Base-by-base conservation (phyloP, 345 rosid species). In the Boechera divaricarpa region DNA sequence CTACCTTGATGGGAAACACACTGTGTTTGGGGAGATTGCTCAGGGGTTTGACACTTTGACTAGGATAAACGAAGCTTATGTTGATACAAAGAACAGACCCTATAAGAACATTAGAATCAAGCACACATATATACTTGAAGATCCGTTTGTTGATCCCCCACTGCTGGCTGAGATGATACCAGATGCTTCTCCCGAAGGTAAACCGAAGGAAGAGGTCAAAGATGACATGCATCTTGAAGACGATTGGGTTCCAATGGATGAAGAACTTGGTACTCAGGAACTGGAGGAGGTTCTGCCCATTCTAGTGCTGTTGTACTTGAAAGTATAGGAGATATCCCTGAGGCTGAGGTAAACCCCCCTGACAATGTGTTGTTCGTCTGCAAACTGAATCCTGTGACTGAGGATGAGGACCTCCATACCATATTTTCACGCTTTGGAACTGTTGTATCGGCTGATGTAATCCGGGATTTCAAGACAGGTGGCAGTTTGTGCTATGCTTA, bases 201-300 rank as follows among this genome's bases (percentile, higher is more conserved):
- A 88, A 68, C 97, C 99, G 0, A 92, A 86, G 84, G 96, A 95
- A 70, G 99, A 95, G 92, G 92, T 85, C 76, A 87, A 87, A 12
- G 86, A 87, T 80, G 88, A 89, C 36, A 97, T 91, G 32, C 89
- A 94, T 55, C 96, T 95, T 79, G 99, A 95, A 84, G 98, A 91
- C 84, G 99, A 89, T 81, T 95, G 99, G 99, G 91, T 92, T 67
- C 98, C 99, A 15, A 71, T 95, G 87, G 99, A 95, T 77, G 98
- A 95, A 77, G 82, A 88, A 82, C 78, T 95, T 66, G 88, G 85
- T 65, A 28, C 80, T 12, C 77, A 76, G 4, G 94, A 95, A 63
- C 86, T 95, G 62, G 97, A 92, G 80, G 94, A 91, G 84, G 80
- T 87, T 82, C 86, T 61, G 99, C 98, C 58, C 94, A 84, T 77